A percentile compares a stretch with the other conserved stretches of the same genome.
These are phyloP conservation scores for Sclerotinia trifoliorum DNA, from an alignment of 2,329 filamentous ascomycete species.

Conservation along the genomic window DNA sequence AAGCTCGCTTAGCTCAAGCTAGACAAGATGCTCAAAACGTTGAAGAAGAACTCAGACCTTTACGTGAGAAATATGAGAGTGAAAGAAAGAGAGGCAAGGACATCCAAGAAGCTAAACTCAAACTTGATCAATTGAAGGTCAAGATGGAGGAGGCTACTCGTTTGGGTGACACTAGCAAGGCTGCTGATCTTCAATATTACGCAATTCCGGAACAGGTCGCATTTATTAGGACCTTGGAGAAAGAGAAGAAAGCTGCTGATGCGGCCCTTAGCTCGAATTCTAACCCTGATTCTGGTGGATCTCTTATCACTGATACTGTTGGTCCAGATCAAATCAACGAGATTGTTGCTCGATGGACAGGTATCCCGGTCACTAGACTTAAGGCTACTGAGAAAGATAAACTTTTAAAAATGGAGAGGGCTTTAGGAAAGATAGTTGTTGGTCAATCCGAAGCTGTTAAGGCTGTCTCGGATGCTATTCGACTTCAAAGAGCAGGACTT, in stretches of 20 bases:
- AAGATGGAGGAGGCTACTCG: conserved; percentile 94
- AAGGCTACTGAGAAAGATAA: conserved; percentile 98
- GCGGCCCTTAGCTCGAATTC: conserved; percentile 58
- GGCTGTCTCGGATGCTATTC: conserved; percentile 93
- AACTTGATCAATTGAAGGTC: conserved; percentile 86
- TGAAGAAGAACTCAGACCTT: conserved; percentile 84
- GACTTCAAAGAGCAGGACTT: conserved; percentile 90
- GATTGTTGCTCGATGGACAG: conserved; percentile 96
- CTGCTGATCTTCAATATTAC: conserved; percentile 94
- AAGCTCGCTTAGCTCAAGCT: conserved; percentile 75
- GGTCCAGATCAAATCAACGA: conserved; percentile 98
- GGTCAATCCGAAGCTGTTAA: conserved; percentile 92
- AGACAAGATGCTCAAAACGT: conserved; percentile 92
- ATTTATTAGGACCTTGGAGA: conserved; percentile 78
- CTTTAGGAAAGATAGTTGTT: conserved; percentile 79
- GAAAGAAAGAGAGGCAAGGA: conserved; percentile 89
- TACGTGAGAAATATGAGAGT: conserved; percentile 92
- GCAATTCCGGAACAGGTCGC: conserved; percentile 89
- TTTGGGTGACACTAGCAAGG: conserved; percentile 77
- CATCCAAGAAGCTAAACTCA: conserved; percentile 92
- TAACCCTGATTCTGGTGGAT: conserved; percentile 58
- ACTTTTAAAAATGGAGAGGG: conserved; percentile 93
- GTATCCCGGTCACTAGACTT: conserved; percentile 90
- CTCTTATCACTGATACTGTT: conserved; percentile 88
- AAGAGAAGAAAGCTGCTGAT: conserved; percentile 76